Evolutionary conservation across 345 rosid species (phyloP), one percentile per base, ranked within the genome.

Genomic region (Mangifera indica): DNA sequence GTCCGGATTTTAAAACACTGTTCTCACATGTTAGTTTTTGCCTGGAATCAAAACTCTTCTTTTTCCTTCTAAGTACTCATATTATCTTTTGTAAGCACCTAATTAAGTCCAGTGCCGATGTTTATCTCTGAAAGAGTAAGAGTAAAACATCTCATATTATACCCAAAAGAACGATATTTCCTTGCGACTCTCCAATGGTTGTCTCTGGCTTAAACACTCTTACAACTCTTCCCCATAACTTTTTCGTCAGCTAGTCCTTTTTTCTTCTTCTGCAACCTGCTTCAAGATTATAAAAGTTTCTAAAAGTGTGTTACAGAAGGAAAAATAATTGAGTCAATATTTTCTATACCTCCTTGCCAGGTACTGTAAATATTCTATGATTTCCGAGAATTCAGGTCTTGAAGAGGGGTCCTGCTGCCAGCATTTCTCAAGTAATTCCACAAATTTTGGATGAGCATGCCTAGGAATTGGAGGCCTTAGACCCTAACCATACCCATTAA

Each of bases 361-460:
- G 13, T 72, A 80, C 60, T 74, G 86, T 59, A 89, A 76, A 69
- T 76, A 29, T 42, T 83, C 78, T 54, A 76, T 52, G 60, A 85
- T 82, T 81, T 87, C 93, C 34, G 85, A 80, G 78, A 89, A 87
- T 62, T 84, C 91, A 5, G 93, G 91, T 76, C 93, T 84, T 75
- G 74, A 60, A 44, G 72, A 81, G 40, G 93, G 85, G 21, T 84
- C 86, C 20, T 60, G 84, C 70, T 85, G 83, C 93, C 93, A 89
- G 83, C 93, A 87, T 77, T 80, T 80, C 73, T 81, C 78, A 44
- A 89, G 84, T 76, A 89, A 74, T 66, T 80, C 86, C 61, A 60
- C 83, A 45, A 89, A 42, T 56, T 79, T 70, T 2, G 81, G 86
- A 82, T 82, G 88, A 60, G 88, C 81, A 32, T 79, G 56, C 46